These are phyloP conservation scores for Primulina tabacum DNA, from an alignment of 257 asterid species.

Conservation along the genomic window DNA sequence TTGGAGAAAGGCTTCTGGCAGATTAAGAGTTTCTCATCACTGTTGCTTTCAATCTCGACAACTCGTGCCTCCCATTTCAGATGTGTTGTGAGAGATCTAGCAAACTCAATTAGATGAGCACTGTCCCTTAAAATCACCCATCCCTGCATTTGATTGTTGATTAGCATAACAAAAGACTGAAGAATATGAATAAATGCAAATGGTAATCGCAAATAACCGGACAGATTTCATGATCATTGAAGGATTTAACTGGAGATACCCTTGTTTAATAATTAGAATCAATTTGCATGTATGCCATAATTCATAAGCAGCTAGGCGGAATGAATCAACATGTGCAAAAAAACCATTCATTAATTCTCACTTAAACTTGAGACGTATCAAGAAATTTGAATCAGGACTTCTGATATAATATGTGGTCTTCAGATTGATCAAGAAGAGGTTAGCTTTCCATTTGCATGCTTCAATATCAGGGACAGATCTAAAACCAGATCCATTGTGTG, in stretches of 20 bases:
- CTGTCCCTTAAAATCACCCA: conserved; percentile 84
- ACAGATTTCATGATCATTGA: not conserved
- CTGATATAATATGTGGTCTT: not conserved
- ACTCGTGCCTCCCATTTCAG: conserved; percentile 98
- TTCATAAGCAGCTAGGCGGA: not conserved
- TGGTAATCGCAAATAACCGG: not conserved
- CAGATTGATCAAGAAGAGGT: not conserved
- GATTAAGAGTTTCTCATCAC: conserved; percentile 81
- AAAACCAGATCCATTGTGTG: not conserved
- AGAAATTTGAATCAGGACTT: not conserved
- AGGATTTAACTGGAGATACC: not conserved
- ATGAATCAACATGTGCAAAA: not conserved
- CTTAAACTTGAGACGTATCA: not conserved
- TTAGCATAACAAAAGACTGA: conserved; percentile 17
- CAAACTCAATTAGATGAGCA: conserved; percentile 62
- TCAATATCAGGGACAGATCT: not conserved
- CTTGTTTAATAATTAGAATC: not conserved
- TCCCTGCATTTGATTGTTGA: conserved; percentile 53
- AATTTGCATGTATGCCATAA: too few species aligned
- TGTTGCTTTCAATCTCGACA: conserved; percentile 76
- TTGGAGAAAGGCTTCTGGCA: conserved; percentile 92
- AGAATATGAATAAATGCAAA: not conserved
- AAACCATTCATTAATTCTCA: not conserved
- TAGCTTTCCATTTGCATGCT: not conserved
- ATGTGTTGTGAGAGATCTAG: conserved; percentile 69